Evolutionary conservation across 495 filamentous ascomycete genomes (phyloP).

Genomic region (Aspergillus olivimuriae): DNA sequence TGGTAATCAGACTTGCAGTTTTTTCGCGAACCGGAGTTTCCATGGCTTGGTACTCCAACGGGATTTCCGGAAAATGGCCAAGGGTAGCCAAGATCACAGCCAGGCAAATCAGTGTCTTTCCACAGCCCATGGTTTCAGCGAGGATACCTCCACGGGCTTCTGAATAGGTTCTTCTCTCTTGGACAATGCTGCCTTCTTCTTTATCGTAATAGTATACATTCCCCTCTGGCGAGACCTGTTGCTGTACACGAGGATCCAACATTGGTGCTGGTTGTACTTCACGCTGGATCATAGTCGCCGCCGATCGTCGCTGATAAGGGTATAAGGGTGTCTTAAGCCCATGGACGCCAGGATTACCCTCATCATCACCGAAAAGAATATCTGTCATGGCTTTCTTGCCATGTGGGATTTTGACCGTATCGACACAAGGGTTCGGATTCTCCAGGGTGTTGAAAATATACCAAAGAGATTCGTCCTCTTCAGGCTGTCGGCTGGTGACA

Average conservation of each 20-base stretch:
- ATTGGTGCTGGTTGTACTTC: conserved; percentile 59
- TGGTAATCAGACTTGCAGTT: conserved; percentile 54
- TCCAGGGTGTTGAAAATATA: conserved; percentile 82
- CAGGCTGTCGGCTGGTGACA: conserved; percentile 6
- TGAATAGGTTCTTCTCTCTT: conserved; percentile 65
- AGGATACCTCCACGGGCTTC: conserved; percentile 63
- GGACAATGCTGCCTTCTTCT: conserved; percentile 53
- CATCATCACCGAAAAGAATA: conserved; percentile 37
- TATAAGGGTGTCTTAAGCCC: conserved; percentile 67
- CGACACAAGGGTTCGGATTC: conserved; percentile 56
- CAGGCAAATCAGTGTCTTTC: conserved; percentile 87
- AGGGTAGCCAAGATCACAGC: conserved; percentile 76
- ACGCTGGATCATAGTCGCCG: conserved; percentile 78
- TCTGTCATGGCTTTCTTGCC: conserved; percentile 54
- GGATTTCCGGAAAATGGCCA: conserved; percentile 59
- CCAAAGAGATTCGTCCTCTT: conserved; percentile 59
- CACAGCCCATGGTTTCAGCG: conserved; percentile 61
- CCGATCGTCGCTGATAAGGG: conserved; percentile 74
- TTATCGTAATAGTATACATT: conserved; percentile 64
- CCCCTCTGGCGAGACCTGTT: conserved; percentile 51
- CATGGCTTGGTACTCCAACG: conserved; percentile 50
- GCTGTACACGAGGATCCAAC: conserved; percentile 67
- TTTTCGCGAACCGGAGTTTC: conserved; percentile 33
- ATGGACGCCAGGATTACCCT: conserved; percentile 27
- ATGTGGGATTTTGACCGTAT: conserved; percentile 48